Evolutionary conservation across 2,329 filamentous ascomycete genomes (phyloP).

Genomic region (Trichoderma lentiforme): DNA sequence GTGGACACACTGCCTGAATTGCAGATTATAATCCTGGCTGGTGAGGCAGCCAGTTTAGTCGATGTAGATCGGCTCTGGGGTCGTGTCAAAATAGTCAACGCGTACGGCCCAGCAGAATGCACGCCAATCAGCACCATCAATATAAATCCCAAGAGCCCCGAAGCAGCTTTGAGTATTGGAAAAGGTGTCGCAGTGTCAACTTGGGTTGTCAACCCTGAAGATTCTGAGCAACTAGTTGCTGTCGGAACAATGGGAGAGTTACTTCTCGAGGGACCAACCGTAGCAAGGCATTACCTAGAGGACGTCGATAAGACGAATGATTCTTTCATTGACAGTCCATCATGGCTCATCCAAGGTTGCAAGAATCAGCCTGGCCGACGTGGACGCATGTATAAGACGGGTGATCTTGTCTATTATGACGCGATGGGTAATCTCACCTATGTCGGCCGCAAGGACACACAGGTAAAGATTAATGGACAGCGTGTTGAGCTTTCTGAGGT

Average conservation of each 20-base stretch:
- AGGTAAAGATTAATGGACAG: no score
- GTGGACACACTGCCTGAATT: background rate
- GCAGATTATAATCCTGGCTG: background rate
- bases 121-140: background rate
- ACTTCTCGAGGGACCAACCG: background rate
- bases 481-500: no score
- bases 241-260: conserved; percentile 14
- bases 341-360: no score
- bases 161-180: background rate
- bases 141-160: background rate
- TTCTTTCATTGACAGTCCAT: no score
- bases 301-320: background rate
- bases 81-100: conserved; percentile 17
- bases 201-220: conserved; percentile 3
- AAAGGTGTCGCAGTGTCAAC: background rate
- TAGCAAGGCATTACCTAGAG: background rate
- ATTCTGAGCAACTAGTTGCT: background rate
- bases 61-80: conserved; percentile 17
- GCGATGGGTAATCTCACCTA: no score
- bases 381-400: no score
- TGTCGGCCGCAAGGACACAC: no score
- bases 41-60: background rate
- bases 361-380: no score
- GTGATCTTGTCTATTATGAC: no score
- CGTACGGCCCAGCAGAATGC: conserved; percentile 25